phyloP scores from a whole-genome alignment of 768 basidiomycete species.

The Gelatoporia subvermispora region DNA sequence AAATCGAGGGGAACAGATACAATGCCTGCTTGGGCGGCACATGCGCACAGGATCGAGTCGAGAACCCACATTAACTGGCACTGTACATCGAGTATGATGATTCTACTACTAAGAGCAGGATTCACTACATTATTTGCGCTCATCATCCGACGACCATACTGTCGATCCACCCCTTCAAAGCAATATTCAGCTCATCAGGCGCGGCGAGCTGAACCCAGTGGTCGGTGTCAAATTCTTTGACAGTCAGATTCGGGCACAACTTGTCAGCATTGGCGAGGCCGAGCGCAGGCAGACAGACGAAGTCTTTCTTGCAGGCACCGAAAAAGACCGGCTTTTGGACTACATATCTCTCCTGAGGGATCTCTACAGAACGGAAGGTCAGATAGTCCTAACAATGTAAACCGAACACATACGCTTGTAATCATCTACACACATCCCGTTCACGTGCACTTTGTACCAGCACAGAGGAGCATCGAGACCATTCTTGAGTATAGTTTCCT shows the following conservation, averaged over 20 bases:
- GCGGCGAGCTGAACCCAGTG: constrained; percentile 36
- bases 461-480: constrained; percentile 31
- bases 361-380: constrained; percentile 5
- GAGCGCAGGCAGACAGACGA: constrained; percentile 25
- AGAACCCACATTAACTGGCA: too few species aligned
- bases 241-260: constrained; percentile 23
- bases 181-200: constrained; percentile 29
- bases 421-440: constrained; percentile 24
- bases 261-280: constrained; percentile 21
- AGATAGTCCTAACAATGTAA: too few species aligned
- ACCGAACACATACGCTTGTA: constrained; percentile 20
- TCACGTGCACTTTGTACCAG: constrained; percentile 32
- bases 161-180: constrained; percentile 29
- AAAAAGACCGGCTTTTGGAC: constrained; percentile 34
- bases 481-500: constrained; percentile 23
- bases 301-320: constrained; percentile 31
- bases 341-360: constrained; percentile 17
- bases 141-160: too few species aligned
- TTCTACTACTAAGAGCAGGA: too few species aligned
- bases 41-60: too few species aligned
- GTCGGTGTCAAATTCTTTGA: constrained; percentile 30
- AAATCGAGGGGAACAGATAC: too few species aligned
- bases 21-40: too few species aligned
- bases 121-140: too few species aligned
- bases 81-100: too few species aligned